Evolutionary conservation across 2,329 filamentous ascomycete genomes (phyloP).

Genomic region (Knoxdaviesia capensis): DNA sequence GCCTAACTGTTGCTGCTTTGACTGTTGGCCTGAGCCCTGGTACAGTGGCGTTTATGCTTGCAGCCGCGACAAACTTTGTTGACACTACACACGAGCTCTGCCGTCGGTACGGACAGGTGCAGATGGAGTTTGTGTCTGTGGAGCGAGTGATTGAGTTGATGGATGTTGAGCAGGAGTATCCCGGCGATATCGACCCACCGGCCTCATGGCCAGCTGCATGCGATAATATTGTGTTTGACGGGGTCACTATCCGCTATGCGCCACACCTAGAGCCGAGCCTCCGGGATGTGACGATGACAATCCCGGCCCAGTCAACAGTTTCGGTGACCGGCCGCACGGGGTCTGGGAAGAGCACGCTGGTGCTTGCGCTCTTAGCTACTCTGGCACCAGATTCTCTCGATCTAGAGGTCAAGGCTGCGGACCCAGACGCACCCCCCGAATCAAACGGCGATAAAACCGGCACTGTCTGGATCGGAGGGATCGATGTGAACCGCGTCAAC

Average conservation of each 20-base stretch:
- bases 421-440: neutral
- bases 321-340: conserved; percentile 65
- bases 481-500: conserved; percentile 31
- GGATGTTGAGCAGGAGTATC: conserved; percentile 54
- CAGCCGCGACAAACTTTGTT: conserved; percentile 50
- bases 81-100: conserved; percentile 53
- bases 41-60: conserved; percentile 65
- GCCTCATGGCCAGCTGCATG: conserved; percentile 55
- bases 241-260: conserved; percentile 63
- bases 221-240: conserved; percentile 56
- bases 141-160: conserved; percentile 71
- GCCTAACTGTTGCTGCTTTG: conserved; percentile 54
- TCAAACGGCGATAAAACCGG: conserved; percentile 15
- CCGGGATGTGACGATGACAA: conserved; percentile 45
- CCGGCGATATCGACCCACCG: conserved; percentile 46
- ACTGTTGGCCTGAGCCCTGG: conserved; percentile 58
- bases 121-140: conserved; percentile 83
- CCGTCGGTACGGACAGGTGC: conserved; percentile 61
- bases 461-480: conserved; percentile 29
- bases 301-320: conserved; percentile 43
- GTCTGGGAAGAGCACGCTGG: conserved; percentile 68
- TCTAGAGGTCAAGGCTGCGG: neutral
- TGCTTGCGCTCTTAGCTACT: conserved; percentile 35
- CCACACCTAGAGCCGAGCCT: conserved; percentile 57
- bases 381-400: conserved; percentile 19